Conservation (phyloP, 2,329 filamentous ascomycete species). For the Clonostachys sp. region DNA sequence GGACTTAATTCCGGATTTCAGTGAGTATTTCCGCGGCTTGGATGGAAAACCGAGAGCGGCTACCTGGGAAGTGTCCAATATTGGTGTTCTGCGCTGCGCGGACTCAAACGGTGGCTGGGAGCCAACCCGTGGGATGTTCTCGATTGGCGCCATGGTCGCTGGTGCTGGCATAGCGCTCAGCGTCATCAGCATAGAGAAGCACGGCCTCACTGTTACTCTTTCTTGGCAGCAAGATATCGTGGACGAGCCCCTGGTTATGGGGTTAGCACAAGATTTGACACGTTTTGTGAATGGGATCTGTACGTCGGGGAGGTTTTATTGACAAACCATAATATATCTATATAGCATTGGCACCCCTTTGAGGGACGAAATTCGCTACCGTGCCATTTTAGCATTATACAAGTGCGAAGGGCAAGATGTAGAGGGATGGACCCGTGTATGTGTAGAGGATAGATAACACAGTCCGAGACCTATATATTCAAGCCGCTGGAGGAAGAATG, state of each 20-base stretch:
- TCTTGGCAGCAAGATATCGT: slow-evolving; percentile 44
- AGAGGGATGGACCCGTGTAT: no score
- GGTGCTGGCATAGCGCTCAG: slow-evolving; percentile 39
- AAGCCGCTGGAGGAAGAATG: no score
- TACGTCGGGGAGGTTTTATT: background rate
- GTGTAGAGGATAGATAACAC: no score
- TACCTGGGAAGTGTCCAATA: slow-evolving; percentile 49
- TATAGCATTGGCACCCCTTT: background rate
- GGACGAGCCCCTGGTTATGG: slow-evolving; percentile 26
- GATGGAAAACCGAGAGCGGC: slow-evolving; percentile 32
- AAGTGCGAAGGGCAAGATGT: no score
- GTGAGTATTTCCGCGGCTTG: slow-evolving; percentile 29
- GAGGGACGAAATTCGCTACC: no score
- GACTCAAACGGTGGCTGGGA: slow-evolving; percentile 13
- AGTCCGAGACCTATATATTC: no score
- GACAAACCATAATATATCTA: background rate
- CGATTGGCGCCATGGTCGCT: slow-evolving; percentile 38
- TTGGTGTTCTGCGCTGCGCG: slow-evolving; percentile 30
- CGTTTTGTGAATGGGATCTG: background rate
- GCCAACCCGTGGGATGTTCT: slow-evolving; percentile 41
- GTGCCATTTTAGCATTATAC: no score
- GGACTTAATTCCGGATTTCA: slow-evolving; percentile 35
- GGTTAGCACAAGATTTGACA: slow-evolving; percentile 28
- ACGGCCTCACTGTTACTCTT: slow-evolving; percentile 32
- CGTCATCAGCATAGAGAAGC: slow-evolving; percentile 37